Conservation (phyloP, 2,329 filamentous ascomycete genomes). For the Botrytis hyacinthi region DNA sequence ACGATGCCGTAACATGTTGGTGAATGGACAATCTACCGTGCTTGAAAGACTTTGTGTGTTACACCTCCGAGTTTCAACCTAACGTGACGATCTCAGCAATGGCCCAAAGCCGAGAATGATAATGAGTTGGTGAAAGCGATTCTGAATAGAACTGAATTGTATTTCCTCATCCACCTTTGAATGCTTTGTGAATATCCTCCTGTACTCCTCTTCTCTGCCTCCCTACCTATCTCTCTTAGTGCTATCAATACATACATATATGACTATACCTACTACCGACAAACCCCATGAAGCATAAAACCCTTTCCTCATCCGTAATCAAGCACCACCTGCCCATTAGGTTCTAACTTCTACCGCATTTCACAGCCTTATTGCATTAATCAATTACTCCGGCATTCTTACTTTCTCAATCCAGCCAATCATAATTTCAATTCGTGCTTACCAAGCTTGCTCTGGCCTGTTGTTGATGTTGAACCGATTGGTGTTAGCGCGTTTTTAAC, state of each 20-base stretch:
- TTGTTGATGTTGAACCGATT: conserved; percentile 17
- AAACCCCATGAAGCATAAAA: background rate
- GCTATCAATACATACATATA: background rate
- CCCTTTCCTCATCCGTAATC: background rate
- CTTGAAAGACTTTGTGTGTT: background rate
- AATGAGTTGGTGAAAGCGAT: background rate
- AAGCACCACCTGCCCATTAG: background rate
- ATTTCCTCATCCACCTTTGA: background rate
- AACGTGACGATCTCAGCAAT: background rate
- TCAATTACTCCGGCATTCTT: background rate
- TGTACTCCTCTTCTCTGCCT: background rate
- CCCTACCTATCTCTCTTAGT: background rate
- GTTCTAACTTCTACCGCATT: background rate
- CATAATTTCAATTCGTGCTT: background rate
- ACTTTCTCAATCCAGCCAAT: background rate
- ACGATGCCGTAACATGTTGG: background rate
- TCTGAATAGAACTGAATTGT: background rate
- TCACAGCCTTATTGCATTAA: background rate
- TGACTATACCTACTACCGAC: background rate
- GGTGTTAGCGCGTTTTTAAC: conserved; percentile 24
- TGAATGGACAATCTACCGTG: background rate
- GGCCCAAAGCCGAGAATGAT: background rate
- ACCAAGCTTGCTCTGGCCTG: background rate
- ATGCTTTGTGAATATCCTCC: background rate
- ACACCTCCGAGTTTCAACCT: background rate